Evolutionary conservation across 2,329 filamentous ascomycete species (phyloP).

Genomic region (Diaporthe citriasiana): DNA sequence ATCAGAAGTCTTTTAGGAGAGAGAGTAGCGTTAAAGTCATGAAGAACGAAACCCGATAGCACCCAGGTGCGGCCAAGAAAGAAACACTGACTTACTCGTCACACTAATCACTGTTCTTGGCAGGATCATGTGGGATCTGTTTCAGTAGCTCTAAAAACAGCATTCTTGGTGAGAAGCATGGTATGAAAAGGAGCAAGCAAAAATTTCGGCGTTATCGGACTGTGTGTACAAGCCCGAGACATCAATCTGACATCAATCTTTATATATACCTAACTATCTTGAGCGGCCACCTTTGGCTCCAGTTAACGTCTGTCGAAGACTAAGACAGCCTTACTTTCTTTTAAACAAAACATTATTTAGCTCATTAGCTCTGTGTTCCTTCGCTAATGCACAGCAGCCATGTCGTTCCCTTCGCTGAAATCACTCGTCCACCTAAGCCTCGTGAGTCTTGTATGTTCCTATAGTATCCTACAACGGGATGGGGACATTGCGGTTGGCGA

Average conservation of each 20-base stretch:
- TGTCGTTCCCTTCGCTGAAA: not conserved
- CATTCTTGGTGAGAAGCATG: not conserved
- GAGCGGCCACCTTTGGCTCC: not conserved
- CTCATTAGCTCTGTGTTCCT: not conserved
- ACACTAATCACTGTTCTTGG: slow-evolving; percentile 11
- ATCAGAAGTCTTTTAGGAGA: not conserved
- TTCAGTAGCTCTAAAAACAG: slow-evolving; percentile 11
- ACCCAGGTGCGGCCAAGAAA: not conserved
- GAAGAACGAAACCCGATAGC: not conserved
- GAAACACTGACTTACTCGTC: slow-evolving; percentile 6
- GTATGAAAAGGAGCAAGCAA: not conserved
- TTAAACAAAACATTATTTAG: not conserved
- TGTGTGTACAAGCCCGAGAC: not conserved
- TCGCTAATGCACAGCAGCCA: not conserved
- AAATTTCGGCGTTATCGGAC: not conserved
- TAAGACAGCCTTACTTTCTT: not conserved
- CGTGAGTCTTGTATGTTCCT: not conserved
- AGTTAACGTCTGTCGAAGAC: not conserved
- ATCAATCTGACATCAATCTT: too few relatives aligned
- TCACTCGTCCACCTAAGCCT: not conserved
- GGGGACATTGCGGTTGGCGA: slow-evolving; percentile 9
- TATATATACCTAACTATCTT: not conserved
- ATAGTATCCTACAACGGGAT: not conserved
- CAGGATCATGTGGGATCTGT: slow-evolving; percentile 2
- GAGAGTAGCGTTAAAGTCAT: not conserved